Percentiles rank a stretch among this genome's conserved stretches.
Evolutionary conservation across 129 eudicot species (phyloP).

Genomic region (Rutidosis leptorrhynchoides): DNA sequence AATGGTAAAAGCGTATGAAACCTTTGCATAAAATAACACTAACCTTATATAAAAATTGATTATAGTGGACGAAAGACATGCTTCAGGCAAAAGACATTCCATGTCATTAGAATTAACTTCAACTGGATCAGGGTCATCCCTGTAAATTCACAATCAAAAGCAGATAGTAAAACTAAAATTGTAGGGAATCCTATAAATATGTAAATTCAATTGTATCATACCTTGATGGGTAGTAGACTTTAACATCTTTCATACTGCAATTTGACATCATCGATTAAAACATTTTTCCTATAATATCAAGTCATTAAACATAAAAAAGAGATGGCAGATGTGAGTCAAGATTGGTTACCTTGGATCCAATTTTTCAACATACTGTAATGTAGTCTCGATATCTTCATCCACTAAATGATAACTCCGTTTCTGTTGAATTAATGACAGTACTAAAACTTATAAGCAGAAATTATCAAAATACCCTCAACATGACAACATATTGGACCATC

Average conservation of each 20-base stretch:
- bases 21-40: constrained; percentile 25
- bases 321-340: neutral
- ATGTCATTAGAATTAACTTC: constrained; percentile 59
- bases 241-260: constrained; percentile 53
- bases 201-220: constrained; percentile 26
- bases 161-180: neutral
- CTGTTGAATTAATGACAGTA: constrained; percentile 19
- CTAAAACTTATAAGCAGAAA: constrained; percentile 9
- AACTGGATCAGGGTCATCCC: constrained; percentile 73
- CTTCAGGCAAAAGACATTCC: constrained; percentile 78
- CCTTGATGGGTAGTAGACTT: constrained; percentile 83
- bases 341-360: constrained; percentile 41
- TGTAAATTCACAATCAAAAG: constrained; percentile 31
- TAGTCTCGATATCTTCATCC: constrained; percentile 58
- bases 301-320: neutral
- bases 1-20: neutral
- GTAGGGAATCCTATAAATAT: constrained; percentile 18
- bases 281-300: constrained; percentile 4
- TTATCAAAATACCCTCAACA: constrained; percentile 2
- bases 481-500: constrained; percentile 10
- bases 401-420: constrained; percentile 42
- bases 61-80: constrained; percentile 78
- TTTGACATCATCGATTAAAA: constrained; percentile 15
- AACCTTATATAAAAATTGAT: constrained; percentile 89
- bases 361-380: constrained; percentile 23